Conservation (phyloP, 495 filamentous ascomycete genomes). For the Pyrenula massariospora region DNA sequence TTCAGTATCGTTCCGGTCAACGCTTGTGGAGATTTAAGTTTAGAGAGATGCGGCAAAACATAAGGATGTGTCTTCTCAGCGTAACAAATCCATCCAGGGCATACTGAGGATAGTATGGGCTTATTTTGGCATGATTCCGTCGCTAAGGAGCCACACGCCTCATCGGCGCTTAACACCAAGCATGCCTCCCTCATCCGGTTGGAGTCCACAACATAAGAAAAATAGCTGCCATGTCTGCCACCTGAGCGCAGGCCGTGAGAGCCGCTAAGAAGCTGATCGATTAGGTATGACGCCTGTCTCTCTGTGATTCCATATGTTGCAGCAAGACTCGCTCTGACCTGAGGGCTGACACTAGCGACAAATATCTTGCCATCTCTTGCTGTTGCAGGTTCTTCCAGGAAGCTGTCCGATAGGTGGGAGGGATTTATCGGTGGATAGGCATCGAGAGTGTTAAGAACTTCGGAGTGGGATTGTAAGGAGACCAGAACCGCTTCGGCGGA, state of each 20-base stretch:
- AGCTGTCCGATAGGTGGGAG: constrained; percentile 11
- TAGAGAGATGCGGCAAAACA: constrained; percentile 81
- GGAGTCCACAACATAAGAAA: constrained; percentile 81
- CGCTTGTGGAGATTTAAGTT: constrained; percentile 88
- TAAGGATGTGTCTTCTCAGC: constrained; percentile 95
- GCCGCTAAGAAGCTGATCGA: constrained; percentile 67
- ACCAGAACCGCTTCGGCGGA: constrained; percentile 93
- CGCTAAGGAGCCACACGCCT: constrained; percentile 40
- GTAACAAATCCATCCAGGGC: constrained; percentile 97
- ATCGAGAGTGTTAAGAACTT: constrained; percentile 77
- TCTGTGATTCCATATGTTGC: constrained; percentile 66
- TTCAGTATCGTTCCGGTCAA: constrained; percentile 83
- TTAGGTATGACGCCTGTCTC: constrained; percentile 64
- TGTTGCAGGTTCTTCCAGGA: constrained; percentile 10
- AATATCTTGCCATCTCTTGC: constrained; percentile 54
- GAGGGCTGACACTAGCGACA: constrained; percentile 83
- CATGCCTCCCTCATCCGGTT: constrained; percentile 67
- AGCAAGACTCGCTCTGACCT: constrained; percentile 76
- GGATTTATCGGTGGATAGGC: constrained; percentile 36
- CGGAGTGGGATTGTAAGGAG: constrained; percentile 79
- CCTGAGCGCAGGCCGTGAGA: constrained; percentile 53
- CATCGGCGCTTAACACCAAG: constrained; percentile 70
- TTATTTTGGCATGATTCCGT: constrained; percentile 19
- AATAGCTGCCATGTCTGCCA: constrained; percentile 60
- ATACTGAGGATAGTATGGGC: constrained; percentile 81